Evolutionary conservation across 805 yeast species (phyloP).

Genomic region (Kluyveromyces dobzhanskii): DNA sequence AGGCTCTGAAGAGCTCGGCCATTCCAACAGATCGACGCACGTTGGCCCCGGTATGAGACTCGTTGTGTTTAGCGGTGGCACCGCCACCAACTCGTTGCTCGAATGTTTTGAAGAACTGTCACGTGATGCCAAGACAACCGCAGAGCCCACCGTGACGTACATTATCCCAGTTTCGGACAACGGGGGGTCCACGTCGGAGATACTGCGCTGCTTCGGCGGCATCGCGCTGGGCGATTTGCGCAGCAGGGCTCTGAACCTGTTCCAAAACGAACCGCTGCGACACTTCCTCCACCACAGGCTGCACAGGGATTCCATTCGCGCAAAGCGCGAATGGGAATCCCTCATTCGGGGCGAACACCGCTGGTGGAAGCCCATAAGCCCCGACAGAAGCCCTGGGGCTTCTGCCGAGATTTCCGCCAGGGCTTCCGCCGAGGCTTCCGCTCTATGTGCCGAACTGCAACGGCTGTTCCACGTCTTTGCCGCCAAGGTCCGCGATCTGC

Average conservation of each 20-base stretch:
- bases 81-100: slow-evolving; percentile 78
- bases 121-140: slow-evolving; percentile 17
- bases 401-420: slow-evolving; percentile 69
- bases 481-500: slow-evolving; percentile 34
- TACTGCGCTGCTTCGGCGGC: slow-evolving; percentile 80
- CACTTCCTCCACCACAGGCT: slow-evolving; percentile 25
- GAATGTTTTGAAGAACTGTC: slow-evolving; percentile 43
- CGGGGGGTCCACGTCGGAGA: slow-evolving; percentile 92
- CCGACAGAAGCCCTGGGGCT: no score
- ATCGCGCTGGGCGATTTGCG: slow-evolving; percentile 93
- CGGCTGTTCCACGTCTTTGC: not conserved
- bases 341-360: slow-evolving; percentile 74
- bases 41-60: slow-evolving; percentile 22
- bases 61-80: slow-evolving; percentile 66
- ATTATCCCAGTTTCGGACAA: slow-evolving; percentile 83
- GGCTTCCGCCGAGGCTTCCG: no score
- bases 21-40: no score
- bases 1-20: no score
- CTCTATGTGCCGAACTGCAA: no score
- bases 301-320: slow-evolving; percentile 31
- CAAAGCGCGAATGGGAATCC: slow-evolving; percentile 64
- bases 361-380: no score
- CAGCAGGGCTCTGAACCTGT: slow-evolving; percentile 67
- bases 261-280: slow-evolving; percentile 43
- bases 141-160: slow-evolving; percentile 37